Conservation (phyloP, 1,139 yeast species). For the Diutina mesorugosa region DNA sequence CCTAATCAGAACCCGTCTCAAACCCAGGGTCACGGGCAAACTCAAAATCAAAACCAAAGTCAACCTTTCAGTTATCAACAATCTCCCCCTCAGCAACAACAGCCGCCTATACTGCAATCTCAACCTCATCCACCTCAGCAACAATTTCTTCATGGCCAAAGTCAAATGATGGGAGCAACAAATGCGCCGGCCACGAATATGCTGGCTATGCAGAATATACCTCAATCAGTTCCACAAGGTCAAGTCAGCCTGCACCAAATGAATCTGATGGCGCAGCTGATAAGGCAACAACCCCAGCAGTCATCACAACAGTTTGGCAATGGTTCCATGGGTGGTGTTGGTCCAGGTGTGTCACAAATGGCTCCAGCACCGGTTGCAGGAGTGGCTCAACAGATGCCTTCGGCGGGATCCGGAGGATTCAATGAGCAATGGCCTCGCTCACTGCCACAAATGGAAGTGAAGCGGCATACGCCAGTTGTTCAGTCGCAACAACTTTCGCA, state of each 20-base stretch:
- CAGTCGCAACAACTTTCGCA: constrained; percentile 3
- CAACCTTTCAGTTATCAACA: constrained; percentile 11
- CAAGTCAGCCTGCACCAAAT: neutral
- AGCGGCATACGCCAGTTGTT: constrained; percentile 7
- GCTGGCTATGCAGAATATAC: neutral
- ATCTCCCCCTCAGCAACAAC: constrained; percentile 14
- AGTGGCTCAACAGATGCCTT: neutral
- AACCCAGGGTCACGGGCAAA: neutral
- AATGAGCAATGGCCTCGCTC: constrained; percentile 10
- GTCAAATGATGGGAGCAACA: neutral
- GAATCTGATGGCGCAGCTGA: neutral
- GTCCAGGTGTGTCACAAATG: neutral
- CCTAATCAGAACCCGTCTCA: neutral
- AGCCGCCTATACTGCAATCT: constrained; percentile 4
- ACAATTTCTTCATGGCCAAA: neutral
- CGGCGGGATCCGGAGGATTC: neutral
- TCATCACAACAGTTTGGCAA: neutral
- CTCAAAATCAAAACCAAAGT: neutral
- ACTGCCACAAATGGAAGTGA: constrained; percentile 12
- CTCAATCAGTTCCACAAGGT: neutral
- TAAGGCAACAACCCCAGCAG: neutral
- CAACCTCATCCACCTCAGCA: neutral
- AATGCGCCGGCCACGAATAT: neutral
- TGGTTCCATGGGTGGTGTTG: neutral
- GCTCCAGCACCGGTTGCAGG: constrained; percentile 1